Evolutionary conservation across 768 basidiomycete genomes (phyloP), one percentile per base, ranked within the genome.

Genomic region (Trametes punicea): DNA sequence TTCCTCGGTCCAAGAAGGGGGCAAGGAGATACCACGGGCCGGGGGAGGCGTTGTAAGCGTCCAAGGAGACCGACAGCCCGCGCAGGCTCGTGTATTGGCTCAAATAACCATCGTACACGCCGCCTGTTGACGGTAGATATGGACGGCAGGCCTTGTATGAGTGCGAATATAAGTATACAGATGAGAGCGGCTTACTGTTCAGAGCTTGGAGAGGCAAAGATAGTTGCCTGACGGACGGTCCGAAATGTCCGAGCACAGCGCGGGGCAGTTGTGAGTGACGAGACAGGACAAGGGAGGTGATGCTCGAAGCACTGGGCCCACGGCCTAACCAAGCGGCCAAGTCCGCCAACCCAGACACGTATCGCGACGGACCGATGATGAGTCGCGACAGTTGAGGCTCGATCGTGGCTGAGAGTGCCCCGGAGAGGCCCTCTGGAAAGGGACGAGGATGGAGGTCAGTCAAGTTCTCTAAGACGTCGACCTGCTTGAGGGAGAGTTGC

Each of bases 11-110:
- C 21, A 57, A 30, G 49, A 51, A 51, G 4, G 50, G 18, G 15
- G 34, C 9, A 6, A 57, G 49, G 18, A 51, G 31, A 20, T 29
- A 46, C 56, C 56, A 57, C 25, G 56, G 6, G 18, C 56, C 56
- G 6, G 31, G 42, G 16, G 23, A 11, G 26, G 41, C 33, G 27
- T 27, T 29, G 29, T 51, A 51, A n/a, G 49, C 21, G 13, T 46
- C 36, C 56, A 57, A 20, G 13, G 47, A 39, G 29, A 57, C 26
- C 36, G 49, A 42, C 42, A 57, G 20, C 4, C 20, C 40, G 34
- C 44, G 56, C 36, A 57, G 20, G 26, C n/a, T 9, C 15, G 56
- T 51, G 49, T 51, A 57, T 1, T 34, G 15, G 6, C 26, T 27
- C 16, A 57, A 20, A 16, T 30, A 34, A 4, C 49, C 49, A 10